Percentiles rank a stretch among this genome's conserved stretches.
phyloP scores from a whole-genome alignment of 169 alveolate species.

The Ichthyophthirius multifiliis region DNA sequence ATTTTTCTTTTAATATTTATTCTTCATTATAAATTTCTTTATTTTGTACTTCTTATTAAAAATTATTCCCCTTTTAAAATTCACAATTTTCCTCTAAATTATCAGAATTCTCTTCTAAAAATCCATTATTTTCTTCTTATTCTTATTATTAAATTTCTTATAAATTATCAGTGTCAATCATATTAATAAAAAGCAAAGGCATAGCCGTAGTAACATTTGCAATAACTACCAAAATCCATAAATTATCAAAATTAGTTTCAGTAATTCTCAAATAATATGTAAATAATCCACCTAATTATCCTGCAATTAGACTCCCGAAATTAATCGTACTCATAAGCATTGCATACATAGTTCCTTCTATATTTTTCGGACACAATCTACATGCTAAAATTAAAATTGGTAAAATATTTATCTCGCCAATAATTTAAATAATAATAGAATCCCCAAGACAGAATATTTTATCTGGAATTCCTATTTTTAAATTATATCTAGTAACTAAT shows the following conservation, averaged over 20 bases:
- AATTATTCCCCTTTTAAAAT: no score
- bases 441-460: slow-evolving; percentile 89
- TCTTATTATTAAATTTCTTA: no score
- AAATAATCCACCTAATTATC: slow-evolving; percentile 18
- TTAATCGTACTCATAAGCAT: slow-evolving; percentile 92
- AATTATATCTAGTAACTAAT: slow-evolving; percentile 85
- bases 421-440: slow-evolving; percentile 91
- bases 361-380: slow-evolving; percentile 93
- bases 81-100: no score
- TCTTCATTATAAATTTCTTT: no score
- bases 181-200: slow-evolving; percentile 44
- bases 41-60: no score
- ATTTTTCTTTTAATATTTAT: no score
- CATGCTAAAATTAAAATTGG: slow-evolving; percentile 95
- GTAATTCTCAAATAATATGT: slow-evolving; percentile 85
- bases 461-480: slow-evolving; percentile 86
- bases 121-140: no score
- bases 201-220: slow-evolving; percentile 79
- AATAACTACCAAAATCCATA: slow-evolving; percentile 87
- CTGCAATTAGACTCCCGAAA: slow-evolving; percentile 88
- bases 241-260: slow-evolving; percentile 84
- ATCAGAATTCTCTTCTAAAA: no score
- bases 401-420: slow-evolving; percentile 76
- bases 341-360: slow-evolving; percentile 96
- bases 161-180: no score